phyloP scores from a whole-genome alignment of 192 early-diverging fungal species.

The Podila epicladia region DNA sequence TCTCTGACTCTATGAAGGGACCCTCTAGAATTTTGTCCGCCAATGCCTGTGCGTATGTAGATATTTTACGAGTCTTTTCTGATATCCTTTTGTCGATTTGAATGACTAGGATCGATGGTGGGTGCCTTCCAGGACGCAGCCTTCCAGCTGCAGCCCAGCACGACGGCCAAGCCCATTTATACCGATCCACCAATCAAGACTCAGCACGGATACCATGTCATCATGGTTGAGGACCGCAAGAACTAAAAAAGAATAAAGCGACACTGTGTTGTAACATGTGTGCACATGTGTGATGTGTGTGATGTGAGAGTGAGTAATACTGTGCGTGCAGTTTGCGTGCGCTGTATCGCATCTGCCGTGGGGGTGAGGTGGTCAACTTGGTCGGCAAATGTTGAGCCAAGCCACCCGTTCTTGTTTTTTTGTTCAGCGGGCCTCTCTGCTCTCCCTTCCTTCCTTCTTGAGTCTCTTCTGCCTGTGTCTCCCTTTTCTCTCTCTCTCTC shows the following conservation, averaged over 20 bases:
- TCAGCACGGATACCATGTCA: constrained; percentile 83
- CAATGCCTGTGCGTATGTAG: not conserved
- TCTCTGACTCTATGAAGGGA: not conserved
- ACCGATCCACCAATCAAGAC: constrained; percentile 81
- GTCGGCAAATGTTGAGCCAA: not conserved
- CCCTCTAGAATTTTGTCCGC: not conserved
- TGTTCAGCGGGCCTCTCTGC: too few species aligned
- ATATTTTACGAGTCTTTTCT: not conserved
- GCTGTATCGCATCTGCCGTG: too few species aligned
- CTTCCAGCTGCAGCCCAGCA: constrained; percentile 76
- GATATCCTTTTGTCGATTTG: not conserved
- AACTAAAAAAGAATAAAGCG: constrained; percentile 39
- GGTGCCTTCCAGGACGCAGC: constrained; percentile 85
- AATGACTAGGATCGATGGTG: constrained; percentile 57
- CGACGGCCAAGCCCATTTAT: constrained; percentile 70
- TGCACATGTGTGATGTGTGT: not conserved
- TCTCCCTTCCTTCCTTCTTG: not conserved
- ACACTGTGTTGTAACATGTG: not conserved
- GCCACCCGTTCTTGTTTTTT: not conserved
- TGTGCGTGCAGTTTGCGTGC: not conserved
- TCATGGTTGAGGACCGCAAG: constrained; percentile 79
- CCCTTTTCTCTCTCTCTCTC: constrained; percentile 5
- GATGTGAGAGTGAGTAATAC: not conserved
- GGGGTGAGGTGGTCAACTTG: too few species aligned
- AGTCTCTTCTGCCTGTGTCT: not conserved